Evolutionary conservation across 1,284 basidiomycete genomes (phyloP).

Genomic region (Rhodotorula sp.): DNA sequence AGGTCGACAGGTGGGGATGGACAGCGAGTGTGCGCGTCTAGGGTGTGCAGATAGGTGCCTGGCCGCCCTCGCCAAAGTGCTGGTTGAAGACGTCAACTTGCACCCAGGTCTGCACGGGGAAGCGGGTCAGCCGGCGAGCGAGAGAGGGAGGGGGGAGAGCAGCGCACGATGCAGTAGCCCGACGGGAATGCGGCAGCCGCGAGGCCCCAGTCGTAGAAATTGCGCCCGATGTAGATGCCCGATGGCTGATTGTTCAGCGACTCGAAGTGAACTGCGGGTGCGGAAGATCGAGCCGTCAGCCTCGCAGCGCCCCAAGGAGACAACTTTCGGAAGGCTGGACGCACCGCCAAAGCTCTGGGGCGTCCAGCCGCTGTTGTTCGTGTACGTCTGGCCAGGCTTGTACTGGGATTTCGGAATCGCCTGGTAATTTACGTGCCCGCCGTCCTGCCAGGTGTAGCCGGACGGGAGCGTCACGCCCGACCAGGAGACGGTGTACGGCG

Average conservation of each 20-base stretch:
- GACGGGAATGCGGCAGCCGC: conserved; percentile 18
- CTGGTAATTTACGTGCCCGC: conserved; percentile 20
- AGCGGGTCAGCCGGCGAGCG: neutral
- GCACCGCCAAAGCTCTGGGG: conserved; percentile 16
- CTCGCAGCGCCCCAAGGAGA: neutral
- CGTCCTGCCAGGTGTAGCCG: neutral
- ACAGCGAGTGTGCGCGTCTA: neutral
- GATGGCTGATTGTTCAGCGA: conserved; percentile 26
- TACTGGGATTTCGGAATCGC: conserved; percentile 29
- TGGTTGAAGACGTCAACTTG: conserved; percentile 24
- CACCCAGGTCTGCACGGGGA: conserved; percentile 6
- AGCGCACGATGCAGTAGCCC: conserved; percentile 10
- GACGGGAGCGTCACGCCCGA: conserved; percentile 18
- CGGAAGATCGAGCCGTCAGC: neutral
- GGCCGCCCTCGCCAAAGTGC: conserved; percentile 32
- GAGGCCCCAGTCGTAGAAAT: conserved; percentile 8
- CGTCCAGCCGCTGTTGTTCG: conserved; percentile 2
- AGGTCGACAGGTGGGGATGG: neutral
- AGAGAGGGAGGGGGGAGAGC: no score
- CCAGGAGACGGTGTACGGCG: conserved; percentile 19
- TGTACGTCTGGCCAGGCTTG: conserved; percentile 15
- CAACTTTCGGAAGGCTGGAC: neutral
- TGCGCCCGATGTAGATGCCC: conserved; percentile 26
- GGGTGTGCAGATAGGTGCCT: conserved; percentile 15
- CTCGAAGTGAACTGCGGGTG: conserved; percentile 16